A percentile compares a stretch with the other conserved stretches of the same genome.
Conservation (phyloP, 2,329 filamentous ascomycete species). For the Pseudodiploospora longispora region DNA sequence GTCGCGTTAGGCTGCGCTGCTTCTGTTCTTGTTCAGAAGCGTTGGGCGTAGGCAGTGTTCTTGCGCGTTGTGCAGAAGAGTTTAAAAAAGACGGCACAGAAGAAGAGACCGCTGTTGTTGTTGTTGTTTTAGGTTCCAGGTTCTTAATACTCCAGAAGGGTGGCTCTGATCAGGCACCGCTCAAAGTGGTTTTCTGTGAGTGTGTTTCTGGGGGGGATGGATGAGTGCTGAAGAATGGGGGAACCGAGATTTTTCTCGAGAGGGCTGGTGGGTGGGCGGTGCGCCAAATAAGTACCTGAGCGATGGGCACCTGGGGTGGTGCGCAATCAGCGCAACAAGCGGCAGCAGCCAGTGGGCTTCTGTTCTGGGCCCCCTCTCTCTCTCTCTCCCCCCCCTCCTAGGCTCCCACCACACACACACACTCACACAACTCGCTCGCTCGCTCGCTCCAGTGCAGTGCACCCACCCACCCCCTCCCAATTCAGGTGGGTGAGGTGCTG, state of each 20-base stretch:
- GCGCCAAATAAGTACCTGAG: constrained; percentile 28
- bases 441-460: too few species aligned
- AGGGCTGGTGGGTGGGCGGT: constrained; percentile 26
- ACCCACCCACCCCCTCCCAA: not conserved
- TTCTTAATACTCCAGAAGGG: constrained; percentile 6
- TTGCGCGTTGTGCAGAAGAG: too few species aligned
- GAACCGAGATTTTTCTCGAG: constrained; percentile 17
- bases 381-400: constrained; percentile 7
- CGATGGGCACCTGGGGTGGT: constrained; percentile 11
- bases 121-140: constrained; percentile 10
- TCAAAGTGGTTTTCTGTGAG: constrained; percentile 8
- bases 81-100: not conserved
- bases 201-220: constrained; percentile 18
- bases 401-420: not conserved
- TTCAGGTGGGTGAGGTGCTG: too few species aligned
- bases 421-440: too few species aligned
- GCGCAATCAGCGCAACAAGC: constrained; percentile 25
- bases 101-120: constrained; percentile 4
- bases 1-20: constrained; percentile 2
- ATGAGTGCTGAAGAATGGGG: constrained; percentile 22
- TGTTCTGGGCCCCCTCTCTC: constrained; percentile 9
- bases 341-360: constrained; percentile 15
- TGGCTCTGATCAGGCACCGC: constrained; percentile 1
- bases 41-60: not conserved
- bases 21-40: not conserved